Evolutionary conservation across 2,329 filamentous ascomycete species (phyloP), one percentile per base, ranked within the genome.

Genomic region (Trichoderma sp.): DNA sequence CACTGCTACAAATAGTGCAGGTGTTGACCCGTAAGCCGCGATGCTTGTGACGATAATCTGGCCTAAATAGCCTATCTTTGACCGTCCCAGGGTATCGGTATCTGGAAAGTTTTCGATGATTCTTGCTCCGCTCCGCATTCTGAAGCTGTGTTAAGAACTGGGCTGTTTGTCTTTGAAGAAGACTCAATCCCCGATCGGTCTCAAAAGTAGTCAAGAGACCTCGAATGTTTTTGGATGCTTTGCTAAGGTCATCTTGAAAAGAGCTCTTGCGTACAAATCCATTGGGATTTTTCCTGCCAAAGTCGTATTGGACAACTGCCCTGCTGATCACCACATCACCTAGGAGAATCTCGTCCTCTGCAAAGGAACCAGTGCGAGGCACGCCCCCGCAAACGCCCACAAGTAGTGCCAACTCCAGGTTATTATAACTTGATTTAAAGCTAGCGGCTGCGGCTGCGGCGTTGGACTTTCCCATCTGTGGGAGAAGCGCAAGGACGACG

Each of bases 311-410:
- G 3, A 81, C 43, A 23, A 81, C 50, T 1, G 62, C 71, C 1
- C 74, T 76, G 63, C 79, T 79, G 28, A 81, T 74, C 8, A 81
- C 71, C 0, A 82, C 77, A 59, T 82, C 79, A 8, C 80, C 79
- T 0, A 81, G 74, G 4, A 79, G 26, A 13, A 77, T 74, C 62
- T 79, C 76, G 3, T 55, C 36, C 2, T 64, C 68, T 13, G 36
- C 28, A 20, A 63, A 36, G 43, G 15, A 23, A 4, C 30, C n/a
- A 9, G 50, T 32, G 1, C 57, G 39, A 12, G 82, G 81, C 6
- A 79, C 75, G 13, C 78, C 81, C 6, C 81, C 82, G 68, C 82
- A 84, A 1, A 84, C 74, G 0, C 83, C 83, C 4, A 82, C 81
- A 2, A 84, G 55, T 1, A 84, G 64, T 3, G 74, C 80, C 0